phyloP scores from a whole-genome alignment of 176 grass and related monocot genomes.

The Otatea glauca region DNA sequence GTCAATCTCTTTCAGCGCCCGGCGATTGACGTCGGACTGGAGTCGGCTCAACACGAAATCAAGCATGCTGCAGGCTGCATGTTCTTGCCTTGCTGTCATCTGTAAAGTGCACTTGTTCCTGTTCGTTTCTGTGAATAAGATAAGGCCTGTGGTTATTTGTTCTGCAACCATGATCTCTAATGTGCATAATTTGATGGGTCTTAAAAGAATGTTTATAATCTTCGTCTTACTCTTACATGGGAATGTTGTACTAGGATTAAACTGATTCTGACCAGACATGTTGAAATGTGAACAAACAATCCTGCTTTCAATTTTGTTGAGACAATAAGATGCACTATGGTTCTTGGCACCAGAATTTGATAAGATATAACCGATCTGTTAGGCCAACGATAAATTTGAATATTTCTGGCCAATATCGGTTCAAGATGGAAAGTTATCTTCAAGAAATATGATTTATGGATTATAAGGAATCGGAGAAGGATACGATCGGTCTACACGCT shows the following conservation, averaged over 20 bases:
- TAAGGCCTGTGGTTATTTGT: constrained; percentile 35
- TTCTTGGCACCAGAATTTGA: no score
- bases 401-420: no score
- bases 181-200: constrained; percentile 21
- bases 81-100: constrained; percentile 10
- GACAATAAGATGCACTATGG: background rate
- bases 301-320: background rate
- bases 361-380: no score
- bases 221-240: background rate
- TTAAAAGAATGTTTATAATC: background rate
- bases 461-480: no score
- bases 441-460: no score
- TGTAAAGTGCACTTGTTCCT: constrained; percentile 46
- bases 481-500: no score
- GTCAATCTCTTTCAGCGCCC: background rate
- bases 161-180: background rate
- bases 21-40: no score
- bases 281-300: background rate
- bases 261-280: background rate
- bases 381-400: no score
- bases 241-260: background rate
- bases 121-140: constrained; percentile 55
- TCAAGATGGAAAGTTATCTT: no score
- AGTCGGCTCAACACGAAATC: no score
- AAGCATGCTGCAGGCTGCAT: background rate